Conservation (phyloP, 1,284 basidiomycete genomes). For the Ustilago trichophora region DNA sequence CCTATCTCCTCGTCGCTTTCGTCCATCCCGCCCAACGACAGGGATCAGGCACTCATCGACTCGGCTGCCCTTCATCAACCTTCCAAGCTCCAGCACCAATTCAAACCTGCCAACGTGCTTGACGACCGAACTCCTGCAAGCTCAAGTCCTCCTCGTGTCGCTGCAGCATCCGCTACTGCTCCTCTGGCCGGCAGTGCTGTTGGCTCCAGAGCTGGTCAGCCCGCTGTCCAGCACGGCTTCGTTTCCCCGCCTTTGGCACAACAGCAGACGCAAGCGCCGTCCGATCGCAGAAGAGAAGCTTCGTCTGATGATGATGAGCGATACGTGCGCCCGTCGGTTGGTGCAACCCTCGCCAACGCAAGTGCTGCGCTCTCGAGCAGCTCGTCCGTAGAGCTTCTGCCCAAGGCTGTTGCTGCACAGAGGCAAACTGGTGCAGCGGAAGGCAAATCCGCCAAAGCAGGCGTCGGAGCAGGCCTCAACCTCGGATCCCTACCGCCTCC, state of each 20-base stretch:
- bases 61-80: constrained; percentile 41
- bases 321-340: constrained; percentile 29
- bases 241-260: constrained; percentile 14
- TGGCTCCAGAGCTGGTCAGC: constrained; percentile 5
- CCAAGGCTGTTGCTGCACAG: constrained; percentile 38
- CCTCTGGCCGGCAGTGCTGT: constrained; percentile 2
- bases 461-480: constrained; percentile 25
- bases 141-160: constrained; percentile 37
- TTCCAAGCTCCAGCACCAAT: constrained; percentile 34
- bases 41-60: constrained; percentile 46
- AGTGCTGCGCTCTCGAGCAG: constrained; percentile 47
- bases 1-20: constrained; percentile 39
- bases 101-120: constrained; percentile 13
- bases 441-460: constrained; percentile 3
- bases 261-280: constrained; percentile 9
- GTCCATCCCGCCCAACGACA: constrained; percentile 45
- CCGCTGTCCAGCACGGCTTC: constrained; percentile 27
- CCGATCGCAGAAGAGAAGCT: constrained; percentile 23
- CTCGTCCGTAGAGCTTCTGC: constrained; percentile 43
- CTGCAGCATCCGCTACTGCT: constrained; percentile 5
- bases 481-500: constrained; percentile 41
- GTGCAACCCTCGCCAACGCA: constrained; percentile 42
- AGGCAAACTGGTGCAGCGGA: constrained; percentile 16
- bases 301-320: constrained; percentile 44
- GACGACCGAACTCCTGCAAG: constrained; percentile 46